Percentiles rank a stretch among this genome's conserved stretches.
Conservation (phyloP, 2,329 filamentous ascomycete genomes). For the Trichoderma hamatum region DNA sequence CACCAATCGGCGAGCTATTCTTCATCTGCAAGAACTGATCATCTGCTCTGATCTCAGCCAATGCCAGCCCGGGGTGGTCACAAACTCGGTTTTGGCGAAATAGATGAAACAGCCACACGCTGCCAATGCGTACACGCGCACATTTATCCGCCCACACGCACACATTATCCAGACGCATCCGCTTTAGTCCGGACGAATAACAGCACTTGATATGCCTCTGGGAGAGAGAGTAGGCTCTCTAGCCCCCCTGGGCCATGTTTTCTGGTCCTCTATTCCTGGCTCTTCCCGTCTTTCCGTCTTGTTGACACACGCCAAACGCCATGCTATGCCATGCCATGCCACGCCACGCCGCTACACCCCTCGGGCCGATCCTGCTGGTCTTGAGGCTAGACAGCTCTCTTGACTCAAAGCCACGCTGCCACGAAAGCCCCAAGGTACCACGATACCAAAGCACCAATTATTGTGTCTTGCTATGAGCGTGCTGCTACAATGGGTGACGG, state of each 20-base stretch:
- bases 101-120: slow-evolving; percentile 16
- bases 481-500: not conserved
- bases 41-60: slow-evolving; percentile 20
- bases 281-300: not conserved
- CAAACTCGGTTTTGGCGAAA: slow-evolving; percentile 17
- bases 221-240: slow-evolving; percentile 1
- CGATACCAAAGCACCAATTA: not conserved
- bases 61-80: slow-evolving; percentile 5
- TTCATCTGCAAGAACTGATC: slow-evolving; percentile 26
- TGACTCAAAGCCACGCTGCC: not conserved
- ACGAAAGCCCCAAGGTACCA: not conserved
- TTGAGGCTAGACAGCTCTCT: not conserved
- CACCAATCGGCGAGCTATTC: slow-evolving; percentile 19
- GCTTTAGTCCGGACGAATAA: slow-evolving; percentile 9
- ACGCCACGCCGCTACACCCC: slow-evolving; percentile 11
- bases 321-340: not conserved
- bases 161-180: slow-evolving; percentile 5
- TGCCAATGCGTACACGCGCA: slow-evolving; percentile 13
- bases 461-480: not conserved
- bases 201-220: slow-evolving; percentile 5
- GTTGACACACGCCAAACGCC: slow-evolving; percentile 12
- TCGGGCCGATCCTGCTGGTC: slow-evolving; percentile 24
- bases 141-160: not conserved
- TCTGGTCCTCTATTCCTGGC: not conserved
- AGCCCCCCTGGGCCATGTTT: not conserved